A percentile compares a stretch with the other conserved stretches of the same genome.
Conservation (phyloP, 2,329 filamentous ascomycete species). For the Diaporthe batatas region DNA sequence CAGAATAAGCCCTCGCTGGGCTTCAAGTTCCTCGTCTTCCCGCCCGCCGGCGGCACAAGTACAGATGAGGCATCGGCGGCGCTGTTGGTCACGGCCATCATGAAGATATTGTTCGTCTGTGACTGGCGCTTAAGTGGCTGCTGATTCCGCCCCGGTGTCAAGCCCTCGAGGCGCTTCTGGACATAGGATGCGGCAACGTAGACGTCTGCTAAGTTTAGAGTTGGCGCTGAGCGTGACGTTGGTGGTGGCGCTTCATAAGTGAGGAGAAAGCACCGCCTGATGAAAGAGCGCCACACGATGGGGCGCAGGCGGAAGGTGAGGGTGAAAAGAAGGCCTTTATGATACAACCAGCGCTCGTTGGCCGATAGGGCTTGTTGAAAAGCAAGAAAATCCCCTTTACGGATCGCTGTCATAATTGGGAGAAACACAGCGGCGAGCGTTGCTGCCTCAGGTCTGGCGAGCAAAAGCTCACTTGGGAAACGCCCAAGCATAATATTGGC, state of each 20-base stretch:
- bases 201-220: slow-evolving; percentile 79
- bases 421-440: slow-evolving; percentile 75
- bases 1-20: slow-evolving; percentile 73
- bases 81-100: slow-evolving; percentile 65
- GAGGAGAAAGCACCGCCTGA: slow-evolving; percentile 82
- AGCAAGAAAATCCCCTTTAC: slow-evolving; percentile 78
- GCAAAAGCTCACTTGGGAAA: slow-evolving; percentile 77
- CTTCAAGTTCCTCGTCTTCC: slow-evolving; percentile 61
- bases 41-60: slow-evolving; percentile 63
- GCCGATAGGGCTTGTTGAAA: slow-evolving; percentile 78
- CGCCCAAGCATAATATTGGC: slow-evolving; percentile 87
- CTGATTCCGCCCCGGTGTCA: slow-evolving; percentile 56
- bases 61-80: slow-evolving; percentile 53
- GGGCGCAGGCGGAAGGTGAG: slow-evolving; percentile 83
- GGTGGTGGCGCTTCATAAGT: slow-evolving; percentile 76
- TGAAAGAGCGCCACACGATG: slow-evolving; percentile 86
- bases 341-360: slow-evolving; percentile 80
- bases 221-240: slow-evolving; percentile 74
- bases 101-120: slow-evolving; percentile 64
- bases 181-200: slow-evolving; percentile 73
- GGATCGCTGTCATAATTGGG: slow-evolving; percentile 80
- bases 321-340: slow-evolving; percentile 80
- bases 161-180: slow-evolving; percentile 74
- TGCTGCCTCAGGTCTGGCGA: slow-evolving; percentile 78
- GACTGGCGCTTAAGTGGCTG: slow-evolving; percentile 50